Conservation (phyloP, 805 yeast genomes). For the Zygosaccharomyces pseudorouxii region DNA sequence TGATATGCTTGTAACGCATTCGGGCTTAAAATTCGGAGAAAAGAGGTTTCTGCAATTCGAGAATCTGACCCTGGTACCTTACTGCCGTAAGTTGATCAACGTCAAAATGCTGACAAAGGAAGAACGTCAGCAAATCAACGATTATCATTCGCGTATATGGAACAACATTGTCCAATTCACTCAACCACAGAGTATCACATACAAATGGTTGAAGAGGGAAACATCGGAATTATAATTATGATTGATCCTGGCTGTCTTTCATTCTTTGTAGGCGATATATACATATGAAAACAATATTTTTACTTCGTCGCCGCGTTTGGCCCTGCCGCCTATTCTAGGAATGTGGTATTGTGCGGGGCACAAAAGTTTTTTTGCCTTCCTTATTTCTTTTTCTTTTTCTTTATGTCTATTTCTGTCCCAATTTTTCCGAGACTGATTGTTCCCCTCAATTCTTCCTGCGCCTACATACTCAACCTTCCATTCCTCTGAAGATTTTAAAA, state of each 20-base stretch:
- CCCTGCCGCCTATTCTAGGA: too few species aligned
- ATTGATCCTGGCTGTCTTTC: not conserved
- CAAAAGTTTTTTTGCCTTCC: too few species aligned
- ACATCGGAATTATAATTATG: constrained; percentile 12
- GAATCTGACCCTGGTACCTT: constrained; percentile 81
- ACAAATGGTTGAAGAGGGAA: constrained; percentile 68
- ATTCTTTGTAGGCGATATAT: not conserved
- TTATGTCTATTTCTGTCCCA: too few species aligned
- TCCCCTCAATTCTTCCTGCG: too few species aligned
- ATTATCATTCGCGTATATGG: constrained; percentile 58
- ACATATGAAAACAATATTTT: too few species aligned
- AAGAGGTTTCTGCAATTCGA: constrained; percentile 64
- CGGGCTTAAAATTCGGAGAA: constrained; percentile 48
- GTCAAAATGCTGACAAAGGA: constrained; percentile 46
- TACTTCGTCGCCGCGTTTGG: too few species aligned
- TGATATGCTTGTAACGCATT: constrained; percentile 53
- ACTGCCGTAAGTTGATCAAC: constrained; percentile 73
- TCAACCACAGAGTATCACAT: constrained; percentile 55
- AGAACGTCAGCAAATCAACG: constrained; percentile 66
- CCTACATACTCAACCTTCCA: too few species aligned
- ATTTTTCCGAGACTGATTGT: too few species aligned
- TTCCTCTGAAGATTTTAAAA: too few species aligned
- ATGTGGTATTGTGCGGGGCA: too few species aligned
- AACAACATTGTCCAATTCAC: constrained; percentile 46
- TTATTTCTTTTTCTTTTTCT: too few species aligned